Percentiles rank a stretch among this genome's conserved stretches.
phyloP scores from a whole-genome alignment of 2,329 filamentous ascomycete species.

The Microsporum canis region DNA sequence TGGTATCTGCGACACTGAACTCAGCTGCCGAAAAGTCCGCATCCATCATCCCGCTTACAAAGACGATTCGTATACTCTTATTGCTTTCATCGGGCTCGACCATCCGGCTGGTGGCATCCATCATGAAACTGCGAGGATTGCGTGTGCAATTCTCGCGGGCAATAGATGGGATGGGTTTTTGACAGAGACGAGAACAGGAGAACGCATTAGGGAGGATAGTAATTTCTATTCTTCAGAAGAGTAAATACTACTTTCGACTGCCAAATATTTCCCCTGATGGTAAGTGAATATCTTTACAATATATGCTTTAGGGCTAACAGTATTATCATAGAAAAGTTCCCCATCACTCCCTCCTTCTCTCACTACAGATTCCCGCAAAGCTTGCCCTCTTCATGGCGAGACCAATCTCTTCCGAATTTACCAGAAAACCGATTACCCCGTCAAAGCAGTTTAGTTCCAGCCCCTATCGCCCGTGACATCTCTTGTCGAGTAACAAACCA shows the following conservation, averaged over 20 bases:
- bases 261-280: not conserved
- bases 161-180: slow-evolving; percentile 2
- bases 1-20: not conserved
- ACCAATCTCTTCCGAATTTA: not conserved
- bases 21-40: not conserved
- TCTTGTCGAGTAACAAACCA: not conserved
- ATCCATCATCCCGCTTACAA: not conserved
- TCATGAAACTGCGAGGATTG: not conserved
- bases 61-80: not conserved
- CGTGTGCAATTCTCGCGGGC: not conserved
- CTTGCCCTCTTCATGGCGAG: not conserved
- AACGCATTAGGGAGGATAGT: not conserved
- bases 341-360: not conserved
- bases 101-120: not conserved
- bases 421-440: not conserved
- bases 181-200: not conserved
- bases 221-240: not conserved
- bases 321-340: not conserved
- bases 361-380: not conserved
- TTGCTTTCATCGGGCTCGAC: not conserved
- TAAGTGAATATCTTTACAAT: not conserved
- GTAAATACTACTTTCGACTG: slow-evolving; percentile 5
- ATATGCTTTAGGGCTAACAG: not conserved
- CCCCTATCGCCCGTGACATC: not conserved
- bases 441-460: not conserved